phyloP scores from a whole-genome alignment of 352 stramenopile species.

The Pythium volutum region DNA sequence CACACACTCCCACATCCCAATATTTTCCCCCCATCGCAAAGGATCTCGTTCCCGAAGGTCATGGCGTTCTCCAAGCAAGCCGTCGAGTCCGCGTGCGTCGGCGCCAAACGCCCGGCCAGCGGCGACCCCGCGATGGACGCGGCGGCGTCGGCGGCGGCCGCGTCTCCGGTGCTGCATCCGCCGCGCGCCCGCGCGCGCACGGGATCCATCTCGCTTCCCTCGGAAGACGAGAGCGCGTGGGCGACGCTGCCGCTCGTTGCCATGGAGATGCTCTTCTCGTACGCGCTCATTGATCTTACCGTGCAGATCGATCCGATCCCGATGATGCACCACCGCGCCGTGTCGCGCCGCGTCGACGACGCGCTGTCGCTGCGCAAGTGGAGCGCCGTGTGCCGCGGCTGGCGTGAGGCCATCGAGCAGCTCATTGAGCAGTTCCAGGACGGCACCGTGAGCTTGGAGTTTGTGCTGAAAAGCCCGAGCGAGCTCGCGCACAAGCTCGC shows the following conservation, averaged over 20 bases:
- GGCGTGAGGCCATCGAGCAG: constrained; percentile 43
- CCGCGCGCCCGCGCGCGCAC: not conserved
- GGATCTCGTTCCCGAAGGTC: not conserved
- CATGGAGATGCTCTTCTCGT: constrained; percentile 54
- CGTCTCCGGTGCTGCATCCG: not conserved
- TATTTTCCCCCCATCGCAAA: not conserved
- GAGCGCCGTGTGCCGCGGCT: constrained; percentile 44
- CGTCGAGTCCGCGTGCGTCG: not conserved
- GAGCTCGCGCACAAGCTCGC: constrained; percentile 26
- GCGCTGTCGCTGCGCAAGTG: constrained; percentile 37
- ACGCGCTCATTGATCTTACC: constrained; percentile 47
- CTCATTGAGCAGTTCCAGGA: constrained; percentile 41
- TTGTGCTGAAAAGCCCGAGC: constrained; percentile 41
- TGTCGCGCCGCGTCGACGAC: constrained; percentile 35
- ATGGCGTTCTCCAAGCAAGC: not conserved
- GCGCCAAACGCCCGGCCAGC: constrained; percentile 6
- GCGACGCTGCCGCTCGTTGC: constrained; percentile 40
- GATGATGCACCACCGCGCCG: constrained; percentile 39
- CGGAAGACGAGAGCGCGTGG: constrained; percentile 7
- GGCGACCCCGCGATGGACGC: not conserved
- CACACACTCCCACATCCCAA: not conserved
- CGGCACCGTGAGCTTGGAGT: constrained; percentile 41
- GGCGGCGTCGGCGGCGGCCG: too few relatives aligned
- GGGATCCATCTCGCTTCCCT: not conserved
- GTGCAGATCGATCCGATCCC: constrained; percentile 48